A percentile compares a stretch with the other conserved stretches of the same genome.
phyloP scores from a whole-genome alignment of 2,329 filamentous ascomycete genomes.

The Cercospora zeae-maydis region DNA sequence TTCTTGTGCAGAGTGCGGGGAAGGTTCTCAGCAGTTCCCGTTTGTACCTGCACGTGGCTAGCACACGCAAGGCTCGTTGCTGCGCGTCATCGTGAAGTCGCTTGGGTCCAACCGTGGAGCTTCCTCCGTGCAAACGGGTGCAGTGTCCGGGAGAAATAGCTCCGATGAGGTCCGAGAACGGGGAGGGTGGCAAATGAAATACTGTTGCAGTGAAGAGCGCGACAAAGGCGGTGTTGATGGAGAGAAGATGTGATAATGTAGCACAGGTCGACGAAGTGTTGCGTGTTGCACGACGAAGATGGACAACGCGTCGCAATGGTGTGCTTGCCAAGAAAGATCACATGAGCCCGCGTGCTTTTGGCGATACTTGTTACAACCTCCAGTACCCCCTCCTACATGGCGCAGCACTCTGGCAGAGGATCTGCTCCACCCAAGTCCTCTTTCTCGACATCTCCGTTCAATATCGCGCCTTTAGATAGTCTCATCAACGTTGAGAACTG shows the following conservation, averaged over 20 bases:
- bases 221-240: background rate
- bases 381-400: background rate
- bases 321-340: background rate
- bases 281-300: background rate
- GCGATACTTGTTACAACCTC: background rate
- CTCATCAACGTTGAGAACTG: background rate
- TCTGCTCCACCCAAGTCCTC: background rate
- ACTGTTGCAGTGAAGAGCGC: background rate
- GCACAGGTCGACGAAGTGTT: background rate
- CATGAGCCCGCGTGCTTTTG: background rate
- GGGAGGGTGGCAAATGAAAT: background rate
- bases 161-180: background rate
- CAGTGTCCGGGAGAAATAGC: background rate
- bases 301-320: background rate
- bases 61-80: background rate
- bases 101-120: background rate
- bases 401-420: background rate
- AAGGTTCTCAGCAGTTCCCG: constrained; percentile 6
- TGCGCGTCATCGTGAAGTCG: constrained; percentile 12
- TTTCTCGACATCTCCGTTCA: background rate
- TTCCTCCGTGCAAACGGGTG: background rate
- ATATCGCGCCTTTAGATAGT: background rate
- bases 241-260: background rate
- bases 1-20: constrained; percentile 10
- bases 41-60: constrained; percentile 13